phyloP scores from a whole-genome alignment of 1,139 yeast genomes.

The Geotrichum aggregatum region DNA sequence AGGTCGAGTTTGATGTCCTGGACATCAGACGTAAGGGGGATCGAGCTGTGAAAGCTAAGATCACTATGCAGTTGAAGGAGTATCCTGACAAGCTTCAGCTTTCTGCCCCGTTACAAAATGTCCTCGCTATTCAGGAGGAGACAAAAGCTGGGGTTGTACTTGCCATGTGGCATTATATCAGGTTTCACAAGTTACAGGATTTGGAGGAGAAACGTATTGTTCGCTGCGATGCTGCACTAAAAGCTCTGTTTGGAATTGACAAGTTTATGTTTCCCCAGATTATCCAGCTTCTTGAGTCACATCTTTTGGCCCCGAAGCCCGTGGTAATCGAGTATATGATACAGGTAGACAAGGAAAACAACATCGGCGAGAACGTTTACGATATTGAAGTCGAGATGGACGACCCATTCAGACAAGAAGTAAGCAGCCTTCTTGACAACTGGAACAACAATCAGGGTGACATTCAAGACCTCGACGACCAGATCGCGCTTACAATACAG shows the following conservation, averaged over 20 bases:
- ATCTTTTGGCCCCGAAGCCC: slow-evolving; percentile 71
- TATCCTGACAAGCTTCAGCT: slow-evolving; percentile 62
- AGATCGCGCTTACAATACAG: slow-evolving; percentile 59
- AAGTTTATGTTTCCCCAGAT: slow-evolving; percentile 63
- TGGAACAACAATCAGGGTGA: slow-evolving; percentile 49
- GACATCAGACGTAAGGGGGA: slow-evolving; percentile 79
- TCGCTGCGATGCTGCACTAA: slow-evolving; percentile 65
- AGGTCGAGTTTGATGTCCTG: slow-evolving; percentile 73
- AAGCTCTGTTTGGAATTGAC: slow-evolving; percentile 44
- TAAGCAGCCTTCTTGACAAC: slow-evolving; percentile 42
- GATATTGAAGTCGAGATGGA: slow-evolving; percentile 68
- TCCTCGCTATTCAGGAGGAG: slow-evolving; percentile 72
- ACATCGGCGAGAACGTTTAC: slow-evolving; percentile 73
- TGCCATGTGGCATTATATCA: slow-evolving; percentile 83
- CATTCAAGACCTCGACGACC: slow-evolving; percentile 55
- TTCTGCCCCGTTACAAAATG: slow-evolving; percentile 58
- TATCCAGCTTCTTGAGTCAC: slow-evolving; percentile 62
- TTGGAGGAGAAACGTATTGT: slow-evolving; percentile 53
- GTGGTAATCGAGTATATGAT: slow-evolving; percentile 69
- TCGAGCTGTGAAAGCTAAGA: slow-evolving; percentile 60
- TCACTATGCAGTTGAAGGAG: slow-evolving; percentile 77
- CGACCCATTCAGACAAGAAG: slow-evolving; percentile 52
- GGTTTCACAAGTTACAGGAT: slow-evolving; percentile 63
- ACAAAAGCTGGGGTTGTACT: slow-evolving; percentile 85
- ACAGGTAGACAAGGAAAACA: slow-evolving; percentile 68